Evolutionary conservation across 148 eudicot genomes (phyloP).

Genomic region (Nepenthes gracilis): DNA sequence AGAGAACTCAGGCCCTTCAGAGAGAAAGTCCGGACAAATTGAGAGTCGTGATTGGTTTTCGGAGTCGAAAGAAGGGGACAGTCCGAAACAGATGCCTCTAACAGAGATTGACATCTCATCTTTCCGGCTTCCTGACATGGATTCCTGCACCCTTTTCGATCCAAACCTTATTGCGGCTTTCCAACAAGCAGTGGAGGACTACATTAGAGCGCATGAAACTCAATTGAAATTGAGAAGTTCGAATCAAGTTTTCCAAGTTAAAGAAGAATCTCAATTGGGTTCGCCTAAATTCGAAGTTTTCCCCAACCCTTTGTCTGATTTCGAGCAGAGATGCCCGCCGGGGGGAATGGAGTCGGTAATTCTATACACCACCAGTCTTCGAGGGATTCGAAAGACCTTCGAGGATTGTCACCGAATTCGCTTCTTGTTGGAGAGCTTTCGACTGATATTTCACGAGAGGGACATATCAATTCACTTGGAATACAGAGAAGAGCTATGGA

Average conservation of each 20-base stretch:
- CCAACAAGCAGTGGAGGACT: slow-evolving; percentile 41
- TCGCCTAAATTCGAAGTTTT: slow-evolving; percentile 15
- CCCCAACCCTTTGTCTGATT: slow-evolving; percentile 21
- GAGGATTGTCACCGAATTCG: slow-evolving; percentile 61
- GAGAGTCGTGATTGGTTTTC: neutral
- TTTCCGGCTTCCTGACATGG: slow-evolving; percentile 56
- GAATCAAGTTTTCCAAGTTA: slow-evolving; percentile 11
- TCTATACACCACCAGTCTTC: slow-evolving; percentile 51
- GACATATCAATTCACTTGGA: slow-evolving; percentile 70
- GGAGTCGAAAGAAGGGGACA: too few relatives aligned
- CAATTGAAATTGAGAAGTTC: slow-evolving; percentile 15
- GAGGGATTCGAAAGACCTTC: slow-evolving; percentile 60
- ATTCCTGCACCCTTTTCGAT: slow-evolving; percentile 56
- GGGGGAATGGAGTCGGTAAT: slow-evolving; percentile 46
- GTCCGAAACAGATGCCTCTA: slow-evolving; percentile 7
- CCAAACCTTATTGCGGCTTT: slow-evolving; percentile 65
- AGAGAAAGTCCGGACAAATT: neutral
- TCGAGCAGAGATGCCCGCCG: slow-evolving; percentile 60
- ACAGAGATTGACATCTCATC: slow-evolving; percentile 23
- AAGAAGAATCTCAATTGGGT: slow-evolving; percentile 12
- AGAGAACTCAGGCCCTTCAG: neutral
- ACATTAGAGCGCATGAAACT: slow-evolving; percentile 29
- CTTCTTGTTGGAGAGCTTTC: slow-evolving; percentile 50
- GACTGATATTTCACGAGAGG: slow-evolving; percentile 48
- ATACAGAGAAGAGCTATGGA: slow-evolving; percentile 73